Evolutionary conservation across 2,329 filamentous ascomycete genomes (phyloP).

Genomic region (Ceratocystis huliohia): DNA sequence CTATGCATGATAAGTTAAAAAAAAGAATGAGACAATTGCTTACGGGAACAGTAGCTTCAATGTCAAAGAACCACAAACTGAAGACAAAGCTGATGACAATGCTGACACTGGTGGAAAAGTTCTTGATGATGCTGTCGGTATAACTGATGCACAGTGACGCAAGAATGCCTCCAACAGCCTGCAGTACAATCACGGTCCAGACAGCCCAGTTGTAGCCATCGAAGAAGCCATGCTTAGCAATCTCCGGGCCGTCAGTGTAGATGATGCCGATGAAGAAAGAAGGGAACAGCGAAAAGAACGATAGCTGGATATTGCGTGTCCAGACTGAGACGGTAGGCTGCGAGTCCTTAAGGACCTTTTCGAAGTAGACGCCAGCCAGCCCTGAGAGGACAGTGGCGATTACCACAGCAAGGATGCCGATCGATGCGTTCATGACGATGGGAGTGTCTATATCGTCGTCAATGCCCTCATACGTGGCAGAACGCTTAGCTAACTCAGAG

Average conservation of each 20-base stretch:
- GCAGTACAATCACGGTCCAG: conserved; percentile 71
- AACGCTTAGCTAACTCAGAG: conserved; percentile 42
- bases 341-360: conserved; percentile 87
- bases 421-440: conserved; percentile 40
- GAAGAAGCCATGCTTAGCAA: conserved; percentile 79
- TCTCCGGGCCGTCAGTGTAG: conserved; percentile 73
- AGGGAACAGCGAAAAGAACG: conserved; percentile 86
- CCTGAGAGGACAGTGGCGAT: conserved; percentile 69
- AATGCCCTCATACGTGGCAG: conserved; percentile 85
- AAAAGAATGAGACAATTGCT: conserved; percentile 28
- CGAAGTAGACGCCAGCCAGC: conserved; percentile 73
- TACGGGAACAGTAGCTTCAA: conserved; percentile 60
- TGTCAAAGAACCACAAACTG: conserved; percentile 75
- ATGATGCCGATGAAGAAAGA: conserved; percentile 76
- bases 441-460: conserved; percentile 42
- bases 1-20: conserved; percentile 5
- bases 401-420: conserved; percentile 68
- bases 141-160: conserved; percentile 36
- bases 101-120: conserved; percentile 84
- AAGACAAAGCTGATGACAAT: conserved; percentile 78
- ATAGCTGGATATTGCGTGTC: conserved; percentile 89
- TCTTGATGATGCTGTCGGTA: conserved; percentile 68
- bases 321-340: conserved; percentile 64
- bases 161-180: conserved; percentile 75
- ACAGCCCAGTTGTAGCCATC: conserved; percentile 88